Conservation (phyloP, 164 flowering plant genomes). For the Stephania japonica region DNA sequence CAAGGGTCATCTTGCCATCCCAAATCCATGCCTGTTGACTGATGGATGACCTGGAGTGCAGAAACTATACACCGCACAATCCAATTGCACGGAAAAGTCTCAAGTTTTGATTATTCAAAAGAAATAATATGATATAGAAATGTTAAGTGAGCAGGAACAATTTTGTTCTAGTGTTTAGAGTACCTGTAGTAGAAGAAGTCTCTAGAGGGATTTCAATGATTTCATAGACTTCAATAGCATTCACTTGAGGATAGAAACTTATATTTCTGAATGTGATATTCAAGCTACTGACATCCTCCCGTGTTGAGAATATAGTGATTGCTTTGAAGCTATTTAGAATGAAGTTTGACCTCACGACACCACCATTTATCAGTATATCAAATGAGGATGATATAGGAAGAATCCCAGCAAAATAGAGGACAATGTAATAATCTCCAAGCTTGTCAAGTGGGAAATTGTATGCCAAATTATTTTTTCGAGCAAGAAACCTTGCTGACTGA, state of each 20-base stretch:
- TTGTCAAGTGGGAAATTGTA: slow-evolving; percentile 52
- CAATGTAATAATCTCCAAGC: slow-evolving; percentile 52
- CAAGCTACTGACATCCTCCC: slow-evolving; percentile 38
- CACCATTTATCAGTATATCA: slow-evolving; percentile 54
- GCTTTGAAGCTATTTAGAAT: slow-evolving; percentile 38
- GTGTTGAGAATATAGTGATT: slow-evolving; percentile 30
- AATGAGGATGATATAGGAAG: slow-evolving; percentile 59
- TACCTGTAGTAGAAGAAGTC: slow-evolving; percentile 79
- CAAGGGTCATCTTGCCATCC: slow-evolving; percentile 94
- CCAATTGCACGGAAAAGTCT: background rate
- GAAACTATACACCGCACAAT: slow-evolving; percentile 47
- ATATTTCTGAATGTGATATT: slow-evolving; percentile 48
- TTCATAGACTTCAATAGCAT: slow-evolving; percentile 80
- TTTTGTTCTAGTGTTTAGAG: slow-evolving; percentile 4
- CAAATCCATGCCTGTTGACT: slow-evolving; percentile 58
- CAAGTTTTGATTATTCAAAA: background rate
- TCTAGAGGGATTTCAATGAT: slow-evolving; percentile 59
- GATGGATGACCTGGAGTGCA: slow-evolving; percentile 77
- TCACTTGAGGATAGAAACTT: slow-evolving; percentile 57
- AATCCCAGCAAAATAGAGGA: slow-evolving; percentile 82
- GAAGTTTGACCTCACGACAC: slow-evolving; percentile 41
- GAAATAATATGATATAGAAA: background rate
- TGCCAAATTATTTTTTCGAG: slow-evolving; percentile 35
- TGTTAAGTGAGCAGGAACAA: background rate
- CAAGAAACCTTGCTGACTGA: slow-evolving; percentile 68